Conservation (phyloP, 2,329 filamentous ascomycete genomes). For the Cytospora schulzeri region DNA sequence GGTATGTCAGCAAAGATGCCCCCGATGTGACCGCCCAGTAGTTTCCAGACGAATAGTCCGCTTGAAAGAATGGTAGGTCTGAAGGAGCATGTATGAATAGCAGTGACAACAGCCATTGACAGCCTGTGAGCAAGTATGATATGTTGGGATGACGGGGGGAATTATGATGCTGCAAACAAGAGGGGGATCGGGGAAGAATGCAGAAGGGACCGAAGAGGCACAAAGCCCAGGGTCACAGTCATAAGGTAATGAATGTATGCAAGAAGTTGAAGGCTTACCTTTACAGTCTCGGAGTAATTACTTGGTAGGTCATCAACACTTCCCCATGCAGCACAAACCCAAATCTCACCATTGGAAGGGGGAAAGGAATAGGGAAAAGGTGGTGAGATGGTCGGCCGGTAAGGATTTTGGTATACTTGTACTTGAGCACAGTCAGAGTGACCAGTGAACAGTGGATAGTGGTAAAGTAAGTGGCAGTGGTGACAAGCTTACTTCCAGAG, state of each 20-base stretch:
- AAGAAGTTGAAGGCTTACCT: not conserved
- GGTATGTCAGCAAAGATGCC: constrained; percentile 13
- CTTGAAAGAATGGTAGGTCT: not conserved
- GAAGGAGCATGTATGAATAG: not conserved
- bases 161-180: not conserved
- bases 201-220: not conserved
- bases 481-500: not conserved
- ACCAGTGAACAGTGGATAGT: not conserved
- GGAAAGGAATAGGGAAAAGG: not conserved
- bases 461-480: not conserved
- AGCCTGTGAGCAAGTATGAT: not conserved
- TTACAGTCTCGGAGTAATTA: not conserved
- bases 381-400: not conserved
- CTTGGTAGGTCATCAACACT: not conserved
- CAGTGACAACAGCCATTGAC: not conserved
- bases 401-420: not conserved
- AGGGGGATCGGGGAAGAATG: not conserved
- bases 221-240: not conserved
- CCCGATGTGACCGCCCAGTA: not conserved
- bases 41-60: constrained; percentile 7
- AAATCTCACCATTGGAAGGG: not conserved
- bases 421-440: not conserved
- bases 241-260: not conserved
- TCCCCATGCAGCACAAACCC: not conserved
- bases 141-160: not conserved